Evolutionary conservation across 495 filamentous ascomycete genomes (phyloP), one percentile per base, ranked within the genome.

Genomic region (Oidiodendron maius): DNA sequence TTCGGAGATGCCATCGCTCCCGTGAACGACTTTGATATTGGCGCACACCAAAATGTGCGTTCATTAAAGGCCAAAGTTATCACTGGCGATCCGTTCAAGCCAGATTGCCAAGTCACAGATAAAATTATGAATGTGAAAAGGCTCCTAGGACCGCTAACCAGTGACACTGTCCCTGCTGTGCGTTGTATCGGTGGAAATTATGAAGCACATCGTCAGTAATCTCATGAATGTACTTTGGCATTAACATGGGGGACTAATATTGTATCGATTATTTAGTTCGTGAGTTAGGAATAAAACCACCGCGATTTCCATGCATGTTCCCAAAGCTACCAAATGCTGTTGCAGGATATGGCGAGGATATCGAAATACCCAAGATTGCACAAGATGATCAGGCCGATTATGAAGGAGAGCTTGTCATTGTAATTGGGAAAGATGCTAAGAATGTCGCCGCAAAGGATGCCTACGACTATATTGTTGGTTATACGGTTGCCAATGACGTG

Each of bases 261-360:
- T 32, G 11, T n/a, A n/a, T n/a, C n/a, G n/a, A n/a, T n/a, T n/a
- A n/a, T n/a, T 12, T 20, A 75, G 71, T 76, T 51, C 59, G 64
- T 23, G 72, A 76, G 61, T 65, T 69, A 35, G 70, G 70, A 8
- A 60, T 67, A 11, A 66, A 65, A 0, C 65, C 67, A 8, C 71
- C 73, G 6, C 62, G 63, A 13, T 71, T 59, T 51, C 74, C 74
- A 12, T 69, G 62, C 18, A 63, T 75, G n/a, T 76, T 76, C 60
- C 65, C 70, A 52, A 77, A 77, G 49, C 64, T 73, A 12, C 50
- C 52, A 43, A 71, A 72, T 9, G 63, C 64, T 20, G 49, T 76
- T 4, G 48, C 53, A 17, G 48, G 48, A 6, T 52, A 41, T 36
- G 28, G 24, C 5, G 48, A 46, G 21, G 48, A 51, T 24, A 23